These are phyloP conservation scores for Huntiella omanensis DNA, from an alignment of 2,329 filamentous ascomycete genomes.

Conservation along the genomic window DNA sequence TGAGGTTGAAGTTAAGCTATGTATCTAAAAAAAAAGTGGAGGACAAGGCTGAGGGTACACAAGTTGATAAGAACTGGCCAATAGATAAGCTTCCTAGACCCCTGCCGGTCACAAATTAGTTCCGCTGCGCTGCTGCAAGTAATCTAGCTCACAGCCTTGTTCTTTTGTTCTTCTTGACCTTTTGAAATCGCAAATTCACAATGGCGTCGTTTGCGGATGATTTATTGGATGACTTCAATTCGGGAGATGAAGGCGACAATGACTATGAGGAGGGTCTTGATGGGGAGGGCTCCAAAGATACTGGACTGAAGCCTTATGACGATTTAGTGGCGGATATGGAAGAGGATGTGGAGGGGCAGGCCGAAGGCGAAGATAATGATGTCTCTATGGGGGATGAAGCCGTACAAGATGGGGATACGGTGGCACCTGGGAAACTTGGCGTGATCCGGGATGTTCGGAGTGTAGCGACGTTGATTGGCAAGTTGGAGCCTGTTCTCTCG, in stretches of 20 bases:
- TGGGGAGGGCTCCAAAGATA: conserved; percentile 17
- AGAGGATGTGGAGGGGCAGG: conserved; percentile 37
- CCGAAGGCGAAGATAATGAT: conserved; percentile 24
- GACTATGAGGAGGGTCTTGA: neutral
- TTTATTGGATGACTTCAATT: conserved; percentile 63
- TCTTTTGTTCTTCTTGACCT: neutral
- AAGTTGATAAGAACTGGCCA: conserved; percentile 6
- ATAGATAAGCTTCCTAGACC: conserved; percentile 4
- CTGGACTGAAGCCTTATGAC: conserved; percentile 37
- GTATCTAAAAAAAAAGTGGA: conserved; percentile 6
- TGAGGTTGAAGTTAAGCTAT: neutral
- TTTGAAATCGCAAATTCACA: conserved; percentile 10
- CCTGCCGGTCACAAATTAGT: neutral
- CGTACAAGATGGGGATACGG: conserved; percentile 43
- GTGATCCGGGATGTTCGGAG: conserved; percentile 59
- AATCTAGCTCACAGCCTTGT: conserved; percentile 7
- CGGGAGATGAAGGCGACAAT: conserved; percentile 24
- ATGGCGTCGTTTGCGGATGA: conserved; percentile 92
- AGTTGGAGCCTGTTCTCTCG: conserved; percentile 61
- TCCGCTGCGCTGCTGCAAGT: conserved; percentile 2
- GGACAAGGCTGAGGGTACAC: conserved; percentile 4
- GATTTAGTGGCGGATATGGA: conserved; percentile 37
- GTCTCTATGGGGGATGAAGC: conserved; percentile 46
- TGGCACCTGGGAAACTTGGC: conserved; percentile 66
- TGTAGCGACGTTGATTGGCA: conserved; percentile 65